phyloP scores from a whole-genome alignment of 2,329 filamentous ascomycete genomes.

The Neonectria faginata region DNA sequence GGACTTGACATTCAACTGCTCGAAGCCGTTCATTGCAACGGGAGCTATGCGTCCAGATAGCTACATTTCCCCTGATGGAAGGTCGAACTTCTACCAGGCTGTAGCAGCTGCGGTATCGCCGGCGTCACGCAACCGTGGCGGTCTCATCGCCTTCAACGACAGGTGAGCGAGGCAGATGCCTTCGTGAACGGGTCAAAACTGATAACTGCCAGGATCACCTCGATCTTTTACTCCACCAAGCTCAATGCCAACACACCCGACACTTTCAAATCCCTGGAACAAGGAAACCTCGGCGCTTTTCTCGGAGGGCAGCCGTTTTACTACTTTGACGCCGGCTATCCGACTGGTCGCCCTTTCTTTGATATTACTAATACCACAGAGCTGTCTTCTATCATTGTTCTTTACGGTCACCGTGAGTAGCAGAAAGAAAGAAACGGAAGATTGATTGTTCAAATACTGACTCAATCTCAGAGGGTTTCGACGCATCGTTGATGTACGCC shows the following conservation, averaged over 20 bases:
- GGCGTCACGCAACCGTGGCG: constrained; percentile 56
- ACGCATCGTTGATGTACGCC: constrained; percentile 47
- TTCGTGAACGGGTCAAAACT: background rate
- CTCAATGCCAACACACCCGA: constrained; percentile 71
- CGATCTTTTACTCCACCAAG: constrained; percentile 68
- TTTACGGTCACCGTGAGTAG: constrained; percentile 57
- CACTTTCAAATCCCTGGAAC: constrained; percentile 67
- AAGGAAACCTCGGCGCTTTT: constrained; percentile 52
- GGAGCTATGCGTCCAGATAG: constrained; percentile 30
- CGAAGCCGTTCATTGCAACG: constrained; percentile 36
- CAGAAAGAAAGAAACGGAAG: background rate
- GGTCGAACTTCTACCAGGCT: constrained; percentile 35
- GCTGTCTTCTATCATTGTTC: constrained; percentile 59
- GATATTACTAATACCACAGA: constrained; percentile 48
- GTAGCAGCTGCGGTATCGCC: constrained; percentile 23
- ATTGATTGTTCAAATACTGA: background rate
- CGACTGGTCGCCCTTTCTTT: constrained; percentile 55
- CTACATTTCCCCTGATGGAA: constrained; percentile 32
- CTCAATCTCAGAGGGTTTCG: constrained; percentile 46
- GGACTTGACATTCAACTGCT: constrained; percentile 35
- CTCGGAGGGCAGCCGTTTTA: constrained; percentile 66
- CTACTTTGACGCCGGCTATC: constrained; percentile 60
- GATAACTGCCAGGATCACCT: constrained; percentile 48
- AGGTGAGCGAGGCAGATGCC: constrained; percentile 49
- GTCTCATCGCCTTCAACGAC: constrained; percentile 69